Percentiles rank a stretch among this genome's conserved stretches.
phyloP scores from a whole-genome alignment of 805 yeast species.

The Yarrowia hollandica region DNA sequence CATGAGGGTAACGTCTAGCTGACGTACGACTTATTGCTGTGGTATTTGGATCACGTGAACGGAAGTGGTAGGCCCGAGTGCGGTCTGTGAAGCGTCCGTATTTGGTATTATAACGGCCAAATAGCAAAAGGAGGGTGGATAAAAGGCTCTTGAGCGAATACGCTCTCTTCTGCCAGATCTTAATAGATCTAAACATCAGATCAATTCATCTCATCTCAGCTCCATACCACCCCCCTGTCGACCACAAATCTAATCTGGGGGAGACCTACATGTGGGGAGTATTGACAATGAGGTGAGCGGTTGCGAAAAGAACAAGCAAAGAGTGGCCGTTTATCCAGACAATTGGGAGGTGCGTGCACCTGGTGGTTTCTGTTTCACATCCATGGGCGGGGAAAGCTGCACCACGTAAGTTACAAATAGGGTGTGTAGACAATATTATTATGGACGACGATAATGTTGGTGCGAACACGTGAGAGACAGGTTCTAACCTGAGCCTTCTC shows the following conservation, averaged over 20 bases:
- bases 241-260: constrained; percentile 15
- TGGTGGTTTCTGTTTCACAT: neutral
- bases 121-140: no score
- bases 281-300: neutral
- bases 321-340: constrained; percentile 2
- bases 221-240: constrained; percentile 19
- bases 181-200: constrained; percentile 12
- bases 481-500: no score
- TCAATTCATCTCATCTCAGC: neutral
- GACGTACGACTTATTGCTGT: neutral
- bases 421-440: no score
- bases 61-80: no score
- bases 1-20: neutral
- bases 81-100: no score
- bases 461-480: neutral
- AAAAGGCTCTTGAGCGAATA: no score
- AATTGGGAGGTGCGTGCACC: no score
- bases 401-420: no score
- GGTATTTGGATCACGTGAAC: no score
- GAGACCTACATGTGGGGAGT: neutral
- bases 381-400: neutral
- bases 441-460: neutral
- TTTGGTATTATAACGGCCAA: no score
- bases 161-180: neutral
- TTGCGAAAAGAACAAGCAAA: no score